phyloP scores from a whole-genome alignment of 108 stramenopile species.

The Cyclotella kingstonii region DNA sequence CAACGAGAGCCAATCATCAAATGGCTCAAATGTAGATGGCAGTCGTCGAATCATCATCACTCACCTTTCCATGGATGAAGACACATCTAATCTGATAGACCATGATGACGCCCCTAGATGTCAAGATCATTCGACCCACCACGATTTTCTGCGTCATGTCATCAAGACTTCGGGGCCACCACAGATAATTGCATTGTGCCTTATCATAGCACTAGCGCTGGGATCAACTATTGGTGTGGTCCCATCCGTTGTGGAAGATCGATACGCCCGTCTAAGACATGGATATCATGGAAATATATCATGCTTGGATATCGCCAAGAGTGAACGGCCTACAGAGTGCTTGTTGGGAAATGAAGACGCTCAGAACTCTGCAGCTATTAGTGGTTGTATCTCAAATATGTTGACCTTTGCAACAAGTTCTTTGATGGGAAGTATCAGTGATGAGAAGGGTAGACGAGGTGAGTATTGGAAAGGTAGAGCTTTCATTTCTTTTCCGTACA shows the following conservation, averaged over 20 bases:
- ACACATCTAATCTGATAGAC: not conserved
- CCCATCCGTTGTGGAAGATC: constrained; percentile 65
- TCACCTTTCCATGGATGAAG: constrained; percentile 42
- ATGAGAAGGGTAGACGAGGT: constrained; percentile 71
- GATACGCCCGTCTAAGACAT: constrained; percentile 72
- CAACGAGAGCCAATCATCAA: no score
- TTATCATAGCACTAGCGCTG: constrained; percentile 64
- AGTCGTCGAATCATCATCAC: constrained; percentile 23
- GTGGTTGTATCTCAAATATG: constrained; percentile 56
- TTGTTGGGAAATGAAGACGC: constrained; percentile 70
- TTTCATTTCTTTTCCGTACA: not conserved
- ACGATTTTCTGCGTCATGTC: constrained; percentile 46
- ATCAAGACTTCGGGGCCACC: constrained; percentile 58
- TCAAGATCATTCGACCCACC: not conserved
- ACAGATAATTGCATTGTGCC: constrained; percentile 68
- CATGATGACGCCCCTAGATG: not conserved
- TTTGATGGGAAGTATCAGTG: constrained; percentile 78
- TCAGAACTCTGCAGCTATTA: constrained; percentile 58
- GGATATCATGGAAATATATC: constrained; percentile 45
- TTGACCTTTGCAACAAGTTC: constrained; percentile 73
- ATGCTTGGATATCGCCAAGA: constrained; percentile 34
- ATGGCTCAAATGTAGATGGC: no score
- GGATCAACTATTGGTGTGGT: constrained; percentile 62
- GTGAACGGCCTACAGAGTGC: constrained; percentile 61
- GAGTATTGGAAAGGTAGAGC: constrained; percentile 8